A percentile compares a stretch with the other conserved stretches of the same genome.
Evolutionary conservation across 805 yeast genomes (phyloP).

Genomic region (Hanseniaspora lindneri): DNA sequence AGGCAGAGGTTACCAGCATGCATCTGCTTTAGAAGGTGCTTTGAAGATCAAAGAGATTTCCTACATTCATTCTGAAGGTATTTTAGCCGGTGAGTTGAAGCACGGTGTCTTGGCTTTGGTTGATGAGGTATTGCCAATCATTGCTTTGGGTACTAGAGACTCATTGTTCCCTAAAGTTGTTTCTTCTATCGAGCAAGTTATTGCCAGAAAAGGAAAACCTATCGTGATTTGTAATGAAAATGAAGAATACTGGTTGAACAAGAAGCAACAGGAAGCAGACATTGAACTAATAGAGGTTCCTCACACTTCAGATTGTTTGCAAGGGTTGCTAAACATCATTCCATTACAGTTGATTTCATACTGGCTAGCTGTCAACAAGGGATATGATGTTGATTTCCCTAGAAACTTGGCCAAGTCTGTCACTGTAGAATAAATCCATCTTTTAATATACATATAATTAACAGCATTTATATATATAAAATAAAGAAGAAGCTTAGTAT

Average conservation of each 20-base stretch:
- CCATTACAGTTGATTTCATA: slow-evolving; percentile 94
- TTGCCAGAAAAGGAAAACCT: slow-evolving; percentile 95
- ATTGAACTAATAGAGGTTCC: slow-evolving; percentile 81
- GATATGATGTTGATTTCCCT: slow-evolving; percentile 96
- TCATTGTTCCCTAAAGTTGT: slow-evolving; percentile 90
- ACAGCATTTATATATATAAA: background rate
- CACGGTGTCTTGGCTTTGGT: slow-evolving; percentile 97
- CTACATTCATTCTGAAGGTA: slow-evolving; percentile 98
- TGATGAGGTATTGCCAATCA: slow-evolving; percentile 84
- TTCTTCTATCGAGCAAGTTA: slow-evolving; percentile 91
- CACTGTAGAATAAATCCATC: slow-evolving; percentile 65
- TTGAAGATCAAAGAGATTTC: slow-evolving; percentile 95
- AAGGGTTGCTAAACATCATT: slow-evolving; percentile 85
- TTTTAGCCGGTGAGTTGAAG: slow-evolving; percentile 95
- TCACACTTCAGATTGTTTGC: slow-evolving; percentile 90
- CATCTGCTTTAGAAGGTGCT: slow-evolving; percentile 97
- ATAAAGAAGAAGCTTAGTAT: background rate
- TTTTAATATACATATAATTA: background rate
- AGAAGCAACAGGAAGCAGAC: slow-evolving; percentile 32
- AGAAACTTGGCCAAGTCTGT: slow-evolving; percentile 97
- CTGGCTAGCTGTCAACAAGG: slow-evolving; percentile 91
- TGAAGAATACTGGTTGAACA: slow-evolving; percentile 45
- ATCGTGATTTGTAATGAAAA: slow-evolving; percentile 84
- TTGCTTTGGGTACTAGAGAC: slow-evolving; percentile 93
- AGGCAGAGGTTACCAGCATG: slow-evolving; percentile 96